phyloP scores from a whole-genome alignment of 2,329 filamentous ascomycete genomes.

The Aspergillus alliaceus region DNA sequence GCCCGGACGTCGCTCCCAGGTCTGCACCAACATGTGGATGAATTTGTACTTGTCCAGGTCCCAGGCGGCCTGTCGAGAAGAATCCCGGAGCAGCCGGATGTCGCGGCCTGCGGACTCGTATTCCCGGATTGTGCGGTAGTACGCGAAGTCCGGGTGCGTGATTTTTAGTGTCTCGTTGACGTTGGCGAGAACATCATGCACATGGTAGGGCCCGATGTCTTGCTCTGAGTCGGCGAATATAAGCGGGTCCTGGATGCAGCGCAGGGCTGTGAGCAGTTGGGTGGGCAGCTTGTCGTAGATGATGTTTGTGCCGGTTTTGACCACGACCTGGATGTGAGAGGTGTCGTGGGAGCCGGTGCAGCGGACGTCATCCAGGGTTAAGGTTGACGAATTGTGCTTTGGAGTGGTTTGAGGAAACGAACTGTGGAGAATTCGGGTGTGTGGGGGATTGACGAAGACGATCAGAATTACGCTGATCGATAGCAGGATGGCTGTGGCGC shows the following conservation, averaged over 20 bases:
- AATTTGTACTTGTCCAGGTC: constrained; percentile 64
- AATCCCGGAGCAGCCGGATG: constrained; percentile 39
- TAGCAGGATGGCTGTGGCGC: not conserved
- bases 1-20: constrained; percentile 51
- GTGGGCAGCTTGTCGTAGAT: constrained; percentile 54
- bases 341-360: constrained; percentile 48
- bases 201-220: constrained; percentile 29
- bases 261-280: constrained; percentile 55
- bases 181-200: constrained; percentile 35
- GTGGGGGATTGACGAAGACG: constrained; percentile 1
- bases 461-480: not conserved
- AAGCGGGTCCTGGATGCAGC: constrained; percentile 52
- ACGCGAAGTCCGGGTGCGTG: constrained; percentile 53
- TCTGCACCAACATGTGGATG: constrained; percentile 59
- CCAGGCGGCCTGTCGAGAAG: constrained; percentile 45
- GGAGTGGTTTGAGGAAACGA: not conserved
- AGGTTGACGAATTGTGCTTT: not conserved
- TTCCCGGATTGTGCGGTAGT: constrained; percentile 42
- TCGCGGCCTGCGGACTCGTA: constrained; percentile 50
- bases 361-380: constrained; percentile 13
- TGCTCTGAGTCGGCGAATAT: constrained; percentile 42
- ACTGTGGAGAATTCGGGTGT: not conserved
- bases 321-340: constrained; percentile 51
- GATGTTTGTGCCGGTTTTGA: constrained; percentile 61
- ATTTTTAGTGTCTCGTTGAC: constrained; percentile 42